Evolutionary conservation across 225 moss, liverwort and hornwort genomes (phyloP).

Genomic region (Polytrichum formosum): DNA sequence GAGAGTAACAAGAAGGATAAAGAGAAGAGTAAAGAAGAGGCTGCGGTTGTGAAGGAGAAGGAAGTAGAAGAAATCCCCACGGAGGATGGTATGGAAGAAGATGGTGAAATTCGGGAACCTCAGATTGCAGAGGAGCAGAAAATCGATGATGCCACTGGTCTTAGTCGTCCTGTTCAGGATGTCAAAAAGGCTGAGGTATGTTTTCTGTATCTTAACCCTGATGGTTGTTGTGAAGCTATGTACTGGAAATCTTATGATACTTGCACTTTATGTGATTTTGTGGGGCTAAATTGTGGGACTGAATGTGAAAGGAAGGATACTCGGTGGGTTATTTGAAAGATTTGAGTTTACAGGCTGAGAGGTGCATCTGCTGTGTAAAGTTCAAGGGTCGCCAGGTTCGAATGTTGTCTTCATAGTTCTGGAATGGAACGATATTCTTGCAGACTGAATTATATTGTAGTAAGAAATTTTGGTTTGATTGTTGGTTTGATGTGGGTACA

Average conservation of each 20-base stretch:
- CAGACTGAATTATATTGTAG: no score
- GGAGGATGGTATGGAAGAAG: slow-evolving; percentile 53
- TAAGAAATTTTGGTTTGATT: slow-evolving; percentile 9
- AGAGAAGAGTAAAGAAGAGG: slow-evolving; percentile 22
- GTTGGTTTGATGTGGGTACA: slow-evolving; percentile 22
- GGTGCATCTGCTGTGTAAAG: no score
- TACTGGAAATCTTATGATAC: no score
- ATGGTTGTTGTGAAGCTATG: no score
- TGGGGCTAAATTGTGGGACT: no score
- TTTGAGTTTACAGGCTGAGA: no score
- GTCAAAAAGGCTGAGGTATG: slow-evolving; percentile 73
- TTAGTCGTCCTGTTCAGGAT: slow-evolving; percentile 29
- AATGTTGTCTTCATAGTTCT: no score
- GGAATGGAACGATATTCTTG: no score
- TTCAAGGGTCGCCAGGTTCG: no score
- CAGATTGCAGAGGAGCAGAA: slow-evolving; percentile 28
- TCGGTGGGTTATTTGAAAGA: no score
- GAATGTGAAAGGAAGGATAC: no score
- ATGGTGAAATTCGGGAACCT: slow-evolving; percentile 77
- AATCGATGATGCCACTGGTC: slow-evolving; percentile 27
- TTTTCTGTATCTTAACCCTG: background rate
- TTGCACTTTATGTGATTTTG: no score
- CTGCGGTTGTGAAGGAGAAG: slow-evolving; percentile 1
- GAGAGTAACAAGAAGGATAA: slow-evolving; percentile 28
- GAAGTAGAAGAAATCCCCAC: slow-evolving; percentile 21